Evolutionary conservation across 2,329 filamentous ascomycete genomes (phyloP), one percentile per base, ranked within the genome.

Genomic region (Aspergillus piperis): DNA sequence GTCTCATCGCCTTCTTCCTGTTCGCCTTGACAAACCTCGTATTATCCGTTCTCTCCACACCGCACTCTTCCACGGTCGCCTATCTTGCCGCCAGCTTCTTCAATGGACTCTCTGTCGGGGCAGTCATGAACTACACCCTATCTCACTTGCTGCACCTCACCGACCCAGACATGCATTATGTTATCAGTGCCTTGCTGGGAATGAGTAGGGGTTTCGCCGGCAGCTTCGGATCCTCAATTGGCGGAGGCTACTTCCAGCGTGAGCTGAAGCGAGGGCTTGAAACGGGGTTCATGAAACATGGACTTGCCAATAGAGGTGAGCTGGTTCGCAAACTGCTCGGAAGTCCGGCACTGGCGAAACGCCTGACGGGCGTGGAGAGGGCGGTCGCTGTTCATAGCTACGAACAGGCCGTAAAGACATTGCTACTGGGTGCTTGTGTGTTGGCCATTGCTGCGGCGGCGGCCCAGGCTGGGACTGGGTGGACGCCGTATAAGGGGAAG

Each of bases 131-230:
- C 74, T 96, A 96, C 75, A 90, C 89, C 0, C 83, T 96, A 2
- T 90, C 91, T 0, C 92, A 96, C 69, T 74, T 93, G 5, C 81
- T 96, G 4, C 90, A 95, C 71, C 80, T 94, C 5, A 90, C 88
- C 0, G 79, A 80, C 0, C 81, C 84, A 0, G 81, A 85, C 6
- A 86, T 87, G 1, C 90, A 93, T 68, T 92, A 90, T 69, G 86
- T 95, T 53, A 86, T 89, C 3, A 91, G 89, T 0, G 89, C 90
- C 11, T 80, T 96, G 44, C 77, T 94, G 3, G 86, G 88, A 27
- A 96, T 91, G 0, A 94, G 94, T 75, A 84, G 92, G 3, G 90
- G 90, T 5, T 93, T 95, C 64, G 90, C 90, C 0, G 90, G 90
- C 13, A 90, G 87, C 54, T 95, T 96, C 67, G 91, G 91, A 2